Conservation (phyloP, 2,329 filamentous ascomycete species). For the Pseudocercospora pini-densiflorae region DNA sequence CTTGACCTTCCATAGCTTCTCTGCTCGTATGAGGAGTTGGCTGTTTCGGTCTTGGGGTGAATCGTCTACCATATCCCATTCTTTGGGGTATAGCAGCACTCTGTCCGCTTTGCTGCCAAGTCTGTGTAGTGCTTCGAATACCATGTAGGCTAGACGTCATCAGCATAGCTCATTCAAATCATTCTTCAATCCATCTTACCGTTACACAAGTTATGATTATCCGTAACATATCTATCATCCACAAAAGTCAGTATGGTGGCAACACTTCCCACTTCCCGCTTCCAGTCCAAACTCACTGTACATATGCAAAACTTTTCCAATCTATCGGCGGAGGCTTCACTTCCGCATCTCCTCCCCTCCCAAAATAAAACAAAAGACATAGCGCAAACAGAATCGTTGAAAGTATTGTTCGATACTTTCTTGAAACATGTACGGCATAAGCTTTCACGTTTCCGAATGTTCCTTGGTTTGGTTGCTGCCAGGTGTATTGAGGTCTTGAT, state of each 20-base stretch:
- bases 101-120: conserved; percentile 52
- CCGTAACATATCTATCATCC: conserved; percentile 29
- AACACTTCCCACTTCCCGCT: no score
- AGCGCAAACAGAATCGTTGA: conserved; percentile 25
- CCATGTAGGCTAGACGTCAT: conserved; percentile 36
- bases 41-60: conserved; percentile 43
- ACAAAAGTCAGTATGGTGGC: neutral
- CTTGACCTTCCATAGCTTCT: conserved; percentile 55
- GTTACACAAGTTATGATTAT: conserved; percentile 32
- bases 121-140: conserved; percentile 49
- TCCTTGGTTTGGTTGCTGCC: conserved; percentile 23
- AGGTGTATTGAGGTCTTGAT: conserved; percentile 15
- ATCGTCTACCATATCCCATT: conserved; percentile 42
- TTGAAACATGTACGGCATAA: conserved; percentile 13
- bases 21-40: conserved; percentile 43
- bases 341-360: neutral
- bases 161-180: neutral
- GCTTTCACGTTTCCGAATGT: conserved; percentile 21
- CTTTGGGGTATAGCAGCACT: conserved; percentile 50
- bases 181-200: conserved; percentile 5
- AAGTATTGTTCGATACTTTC: conserved; percentile 24
- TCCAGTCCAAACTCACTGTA: conserved; percentile 24
- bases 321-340: conserved; percentile 14
- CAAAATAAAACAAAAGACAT: conserved; percentile 26
- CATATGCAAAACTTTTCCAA: conserved; percentile 31